Evolutionary conservation across 306 rosid genomes (phyloP), one percentile per base, ranked within the genome.

Genomic region (Cucumis cinereus): DNA sequence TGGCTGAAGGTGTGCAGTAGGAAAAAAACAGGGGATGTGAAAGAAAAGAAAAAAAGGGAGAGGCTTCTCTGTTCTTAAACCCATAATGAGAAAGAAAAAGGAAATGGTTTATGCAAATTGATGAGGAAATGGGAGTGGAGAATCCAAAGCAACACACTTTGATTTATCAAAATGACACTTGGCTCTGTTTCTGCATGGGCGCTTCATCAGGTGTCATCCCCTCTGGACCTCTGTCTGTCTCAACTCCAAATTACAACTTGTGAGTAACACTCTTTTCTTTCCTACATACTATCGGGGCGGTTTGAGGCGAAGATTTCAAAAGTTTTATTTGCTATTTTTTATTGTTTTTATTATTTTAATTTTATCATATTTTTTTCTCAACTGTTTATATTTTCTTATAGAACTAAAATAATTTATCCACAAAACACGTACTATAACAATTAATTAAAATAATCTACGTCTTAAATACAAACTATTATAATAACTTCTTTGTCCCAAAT

Each of bases 181-280:
- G 84, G 83, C 83, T 60, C 72, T 63, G 80, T 47, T 26, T 67
- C 63, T 82, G 63, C 88, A 79, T 79, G 88, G 75, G 36, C 16
- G 38, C 61, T 79, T 53, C 64, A 79, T 73, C 82, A 60, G 78
- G 79, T 79, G 84, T 78, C 84, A 12, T 69, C 78, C 57, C 23
- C 23, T 7, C 78, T 77, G 53, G 6, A 14, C 53, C 53, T 47
- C 53, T 47, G 53, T 10, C 47, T 69, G 45, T 23, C 52, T 66
- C 19, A 0, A 38, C 17, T 66, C 20, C 47, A 64, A 19, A 4
- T 64, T 9, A 36, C 28, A 66, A 16, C 70, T 63, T 40, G 11
- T 64, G 28, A 36, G 49, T 17, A 35, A 17, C 24, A 36, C 26
- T n/a, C 71, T 16, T 63, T 11, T 19, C 11, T 43, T 61, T 33